Base-by-base conservation (phyloP, 2,329 filamentous ascomycete genomes). In the Aureobasidium vineae region DNA sequence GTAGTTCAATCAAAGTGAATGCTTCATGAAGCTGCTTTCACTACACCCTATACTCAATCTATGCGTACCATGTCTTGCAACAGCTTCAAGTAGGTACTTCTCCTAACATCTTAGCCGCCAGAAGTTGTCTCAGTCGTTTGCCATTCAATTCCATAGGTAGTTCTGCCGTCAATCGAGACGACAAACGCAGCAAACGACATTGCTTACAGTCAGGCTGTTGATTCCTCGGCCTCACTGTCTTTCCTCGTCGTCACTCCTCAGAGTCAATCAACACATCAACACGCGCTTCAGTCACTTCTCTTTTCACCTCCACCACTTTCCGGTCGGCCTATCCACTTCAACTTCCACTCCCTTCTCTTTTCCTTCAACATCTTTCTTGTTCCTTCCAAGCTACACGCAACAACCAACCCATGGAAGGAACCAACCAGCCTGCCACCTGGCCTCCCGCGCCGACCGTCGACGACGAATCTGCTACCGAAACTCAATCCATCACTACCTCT, bases 361-460 rank as follows among this genome's bases (percentile, higher is more conserved):
- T 23, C 5, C 10, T 23, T 43, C 40, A 19, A 15, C 10, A 59
- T 45, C 23, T 23, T 33, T 33, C 45, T 19, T 13, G 15, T 1
- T 26, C 43, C 21, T 47, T 47, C 21, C 43, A 63, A 10, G 13
- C 33, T n/a, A 21, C 49, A 26, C 38, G 1, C 21, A 38, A 50
- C 50, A 16, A 38, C 28, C 5, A 33, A 16, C 36, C 49, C 6
- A 56, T 65, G 61, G 40, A 65, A 7, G 28, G 49, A 31, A 13
- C 11, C 21, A 38, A 54, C 19, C 61, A 47, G 47, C 60, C 36
- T 21, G 16, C 60, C 11, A 53, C 19, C 10, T 56, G 43, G n/a
- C 49, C 61, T 23, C 61, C 61, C 21, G 40, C 26, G 21, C 38
- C 61, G 10, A 47, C 61, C 15, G 61, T 65, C 28, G 49, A 54